Evolutionary conservation across 2,329 filamentous ascomycete species (phyloP).

Genomic region (Colletotrichum viniferum): DNA sequence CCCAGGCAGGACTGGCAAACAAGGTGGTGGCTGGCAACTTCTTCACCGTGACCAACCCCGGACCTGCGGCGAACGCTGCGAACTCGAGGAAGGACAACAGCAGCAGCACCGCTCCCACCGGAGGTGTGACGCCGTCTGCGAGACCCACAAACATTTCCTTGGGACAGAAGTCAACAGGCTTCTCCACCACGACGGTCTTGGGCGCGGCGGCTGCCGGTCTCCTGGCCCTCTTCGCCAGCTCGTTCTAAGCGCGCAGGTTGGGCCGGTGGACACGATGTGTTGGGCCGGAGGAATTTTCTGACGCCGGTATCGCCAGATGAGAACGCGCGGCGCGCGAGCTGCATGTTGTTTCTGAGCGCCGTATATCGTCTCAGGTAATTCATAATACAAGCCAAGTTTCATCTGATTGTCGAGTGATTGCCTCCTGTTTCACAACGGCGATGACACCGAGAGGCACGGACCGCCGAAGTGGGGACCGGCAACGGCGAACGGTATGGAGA

Average conservation of each 20-base stretch:
- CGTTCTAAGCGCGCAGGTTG: background rate
- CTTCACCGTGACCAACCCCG: conserved; percentile 42
- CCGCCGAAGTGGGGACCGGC: background rate
- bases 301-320: background rate
- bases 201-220: background rate
- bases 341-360: background rate
- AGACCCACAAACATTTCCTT: background rate
- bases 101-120: background rate
- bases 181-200: background rate
- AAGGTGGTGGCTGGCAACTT: conserved; percentile 40
- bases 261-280: background rate
- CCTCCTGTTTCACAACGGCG: background rate
- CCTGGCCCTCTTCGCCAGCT: background rate
- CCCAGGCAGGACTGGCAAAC: conserved; percentile 31
- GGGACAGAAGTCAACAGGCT: background rate
- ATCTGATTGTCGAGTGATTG: background rate
- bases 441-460: background rate
- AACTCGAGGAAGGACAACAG: background rate
- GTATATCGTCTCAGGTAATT: background rate
- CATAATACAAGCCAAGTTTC: conserved; percentile 11
- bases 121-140: background rate
- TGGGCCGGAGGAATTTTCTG: background rate
- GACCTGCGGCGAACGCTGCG: background rate
- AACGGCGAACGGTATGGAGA: background rate
- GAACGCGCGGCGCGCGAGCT: background rate